Base-by-base conservation (phyloP, 331 rosid species). In the Erythrophleum ivorense region DNA sequence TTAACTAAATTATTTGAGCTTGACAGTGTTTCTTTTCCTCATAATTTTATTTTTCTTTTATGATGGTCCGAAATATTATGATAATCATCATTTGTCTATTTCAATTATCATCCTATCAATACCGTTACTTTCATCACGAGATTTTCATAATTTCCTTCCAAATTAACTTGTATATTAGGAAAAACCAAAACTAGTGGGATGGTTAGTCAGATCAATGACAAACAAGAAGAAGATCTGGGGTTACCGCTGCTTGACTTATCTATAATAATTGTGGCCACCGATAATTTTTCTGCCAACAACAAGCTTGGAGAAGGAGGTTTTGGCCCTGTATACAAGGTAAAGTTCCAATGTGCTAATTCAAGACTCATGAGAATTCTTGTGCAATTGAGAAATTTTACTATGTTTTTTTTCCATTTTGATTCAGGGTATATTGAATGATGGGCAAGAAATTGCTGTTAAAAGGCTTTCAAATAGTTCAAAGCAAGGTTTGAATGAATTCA, bases 371-470 rank as follows among this genome's bases (percentile, higher is more conserved):
- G 29, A 1, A 24, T 24, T 24, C 29, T 24, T 24, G 29, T 0
- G 29, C 29, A 24, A 1, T 24, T 24, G 1, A 24, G 29, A 59
- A 58, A 70, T 9, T 33, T 6, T 24, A 53, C 5, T 54, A 45
- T 60, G 11, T 59, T 24, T 40, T 0, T 71, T 24, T 24, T 53
- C 13, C 7, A 29, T 59, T 48, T 34, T n/a, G 8, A 1, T 19
- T n/a, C 36, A 69, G 74, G 74, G 74, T n/a, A 68, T 9, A 18
- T 31, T 68, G 6, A 50, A 68, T 38, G 73, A 68, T 68, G 73
- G 73, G 18, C 73, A 18, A 45, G 53, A 68, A 41, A 68, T 68
- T 40, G 52, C 53, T 40, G 73, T 15, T 16, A 41, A 69, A 50
- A 69, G 18, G 54, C 54, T 69, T 40, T 43, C 74, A n/a, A 69